Percentiles rank a stretch among this genome's conserved stretches.
Evolutionary conservation across 176 grass and related monocot species (phyloP).

Genomic region (Dactylis glomerata): DNA sequence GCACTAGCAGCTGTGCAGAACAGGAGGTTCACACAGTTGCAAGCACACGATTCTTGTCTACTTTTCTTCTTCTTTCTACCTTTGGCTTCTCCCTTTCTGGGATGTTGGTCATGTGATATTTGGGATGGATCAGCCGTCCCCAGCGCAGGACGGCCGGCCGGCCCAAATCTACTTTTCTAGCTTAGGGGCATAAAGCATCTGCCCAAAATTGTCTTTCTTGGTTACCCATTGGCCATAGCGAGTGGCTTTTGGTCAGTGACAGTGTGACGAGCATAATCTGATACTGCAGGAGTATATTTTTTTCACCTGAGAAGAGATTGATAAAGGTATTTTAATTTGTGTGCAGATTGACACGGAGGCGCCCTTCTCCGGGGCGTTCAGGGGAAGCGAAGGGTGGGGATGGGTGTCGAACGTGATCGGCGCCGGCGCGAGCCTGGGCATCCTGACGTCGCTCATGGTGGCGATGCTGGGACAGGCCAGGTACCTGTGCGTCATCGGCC

Average conservation of each 20-base stretch:
- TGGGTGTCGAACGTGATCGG: slow-evolving; percentile 93
- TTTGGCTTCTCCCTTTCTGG: not conserved
- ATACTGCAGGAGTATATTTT: not conserved
- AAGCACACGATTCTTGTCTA: slow-evolving; percentile 16
- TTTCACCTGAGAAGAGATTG: not conserved
- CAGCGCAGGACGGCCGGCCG: not conserved
- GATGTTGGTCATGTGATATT: not conserved
- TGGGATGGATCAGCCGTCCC: slow-evolving; percentile 29
- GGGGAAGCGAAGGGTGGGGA: slow-evolving; percentile 41
- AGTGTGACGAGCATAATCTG: not conserved
- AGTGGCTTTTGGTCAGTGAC: not conserved
- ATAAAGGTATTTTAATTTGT: not conserved
- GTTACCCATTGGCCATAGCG: not conserved
- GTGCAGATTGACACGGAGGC: slow-evolving; percentile 80
- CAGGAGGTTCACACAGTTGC: not conserved
- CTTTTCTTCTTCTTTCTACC: not conserved
- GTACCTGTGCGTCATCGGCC: slow-evolving; percentile 92
- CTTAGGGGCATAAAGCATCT: slow-evolving; percentile 3
- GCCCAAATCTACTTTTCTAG: slow-evolving; percentile 4
- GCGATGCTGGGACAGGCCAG: slow-evolving; percentile 93
- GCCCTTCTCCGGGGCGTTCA: slow-evolving; percentile 83
- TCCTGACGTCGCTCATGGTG: slow-evolving; percentile 86
- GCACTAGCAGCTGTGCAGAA: not conserved
- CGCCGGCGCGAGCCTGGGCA: slow-evolving; percentile 73
- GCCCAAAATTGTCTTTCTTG: not conserved